These are phyloP conservation scores for Globisporangium lucens DNA, from an alignment of 352 stramenopile genomes.

Conservation along the genomic window DNA sequence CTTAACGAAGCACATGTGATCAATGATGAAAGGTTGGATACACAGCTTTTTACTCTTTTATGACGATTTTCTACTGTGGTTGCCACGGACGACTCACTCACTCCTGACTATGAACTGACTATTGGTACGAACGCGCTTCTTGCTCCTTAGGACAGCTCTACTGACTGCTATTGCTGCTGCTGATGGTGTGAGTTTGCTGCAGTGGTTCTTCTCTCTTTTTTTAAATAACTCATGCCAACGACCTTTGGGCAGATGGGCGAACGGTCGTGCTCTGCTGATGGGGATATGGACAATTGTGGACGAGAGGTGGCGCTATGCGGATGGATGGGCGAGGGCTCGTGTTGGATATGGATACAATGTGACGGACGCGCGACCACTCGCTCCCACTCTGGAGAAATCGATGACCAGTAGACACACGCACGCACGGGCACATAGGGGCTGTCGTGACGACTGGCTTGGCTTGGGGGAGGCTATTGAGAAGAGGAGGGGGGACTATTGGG, in stretches of 20 bases:
- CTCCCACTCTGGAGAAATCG: neutral
- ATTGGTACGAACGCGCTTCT: neutral
- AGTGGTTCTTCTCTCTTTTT: neutral
- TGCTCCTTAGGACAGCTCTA: neutral
- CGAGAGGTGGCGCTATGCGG: neutral
- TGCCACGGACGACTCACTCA: neutral
- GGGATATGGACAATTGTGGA: neutral
- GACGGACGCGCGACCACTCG: neutral
- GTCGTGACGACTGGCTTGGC: neutral
- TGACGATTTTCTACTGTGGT: neutral
- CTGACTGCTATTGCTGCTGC: neutral
- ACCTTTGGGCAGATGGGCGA: neutral
- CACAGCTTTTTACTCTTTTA: conserved; percentile 9
- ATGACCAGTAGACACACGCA: neutral
- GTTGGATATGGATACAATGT: conserved; percentile 1
- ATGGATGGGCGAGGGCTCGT: neutral
- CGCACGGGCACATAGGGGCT: neutral
- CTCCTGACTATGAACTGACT: neutral
- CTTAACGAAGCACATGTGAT: neutral
- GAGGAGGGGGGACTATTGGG: neutral
- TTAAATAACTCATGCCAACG: neutral
- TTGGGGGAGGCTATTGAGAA: neutral
- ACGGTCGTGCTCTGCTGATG: neutral
- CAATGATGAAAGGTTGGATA: conserved; percentile 4
- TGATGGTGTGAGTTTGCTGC: neutral